Percentiles rank a stretch among this genome's conserved stretches.
phyloP scores from a whole-genome alignment of 805 yeast species.

The Ascoidea asiatica region DNA sequence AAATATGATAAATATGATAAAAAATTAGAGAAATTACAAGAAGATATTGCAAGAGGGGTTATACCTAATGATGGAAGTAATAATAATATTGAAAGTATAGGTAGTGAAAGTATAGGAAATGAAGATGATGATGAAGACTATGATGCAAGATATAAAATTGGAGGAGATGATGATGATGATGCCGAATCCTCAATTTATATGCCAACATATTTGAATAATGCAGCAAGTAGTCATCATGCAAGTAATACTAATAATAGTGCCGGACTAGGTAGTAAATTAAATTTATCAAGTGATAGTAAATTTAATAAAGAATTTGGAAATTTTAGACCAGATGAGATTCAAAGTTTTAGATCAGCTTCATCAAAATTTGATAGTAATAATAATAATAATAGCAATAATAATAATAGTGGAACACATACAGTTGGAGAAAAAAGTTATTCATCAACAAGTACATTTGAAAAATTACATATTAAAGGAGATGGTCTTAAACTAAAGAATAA shows the following conservation, averaged over 20 bases:
- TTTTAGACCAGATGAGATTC: too few relatives aligned
- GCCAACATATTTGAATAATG: slow-evolving; percentile 11
- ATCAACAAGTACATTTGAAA: not conserved
- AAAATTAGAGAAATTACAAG: slow-evolving; percentile 6
- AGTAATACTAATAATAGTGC: slow-evolving; percentile 1
- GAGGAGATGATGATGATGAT: not conserved
- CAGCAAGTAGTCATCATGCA: slow-evolving; percentile 10
- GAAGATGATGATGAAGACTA: slow-evolving; percentile 6
- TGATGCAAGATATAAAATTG: not conserved
- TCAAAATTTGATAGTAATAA: not conserved
- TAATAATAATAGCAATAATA: not conserved
- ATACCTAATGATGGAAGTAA: not conserved
- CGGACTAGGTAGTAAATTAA: not conserved
- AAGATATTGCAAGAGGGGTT: not conserved
- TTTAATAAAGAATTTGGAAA: not conserved
- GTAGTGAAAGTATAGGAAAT: not conserved
- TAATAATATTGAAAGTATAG: not conserved
- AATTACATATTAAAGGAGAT: not conserved
- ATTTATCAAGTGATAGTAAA: too few relatives aligned
- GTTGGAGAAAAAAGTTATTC: not conserved
- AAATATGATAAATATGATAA: slow-evolving; percentile 7
- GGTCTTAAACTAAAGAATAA: not conserved
- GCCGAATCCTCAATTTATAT: slow-evolving; percentile 6
- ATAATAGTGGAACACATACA: not conserved
- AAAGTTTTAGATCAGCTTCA: too few relatives aligned